Percentiles rank a stretch among this genome's conserved stretches.
These are phyloP conservation scores for Penicillium sp. DNA, from an alignment of 2,329 filamentous ascomycete species.

Conservation along the genomic window DNA sequence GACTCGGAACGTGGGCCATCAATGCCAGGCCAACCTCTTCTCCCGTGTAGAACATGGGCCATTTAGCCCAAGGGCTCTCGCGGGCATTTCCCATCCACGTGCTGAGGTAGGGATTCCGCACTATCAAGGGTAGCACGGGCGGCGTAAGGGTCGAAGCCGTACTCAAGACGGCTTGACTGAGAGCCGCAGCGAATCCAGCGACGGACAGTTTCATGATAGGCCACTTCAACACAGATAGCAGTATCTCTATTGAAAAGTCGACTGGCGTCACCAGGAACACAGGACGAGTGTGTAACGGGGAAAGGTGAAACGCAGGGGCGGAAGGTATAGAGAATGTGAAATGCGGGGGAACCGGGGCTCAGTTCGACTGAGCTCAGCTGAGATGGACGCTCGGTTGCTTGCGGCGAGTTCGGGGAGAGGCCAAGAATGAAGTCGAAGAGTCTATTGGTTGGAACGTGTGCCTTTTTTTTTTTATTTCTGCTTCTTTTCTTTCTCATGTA, in stretches of 20 bases:
- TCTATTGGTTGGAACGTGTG: neutral
- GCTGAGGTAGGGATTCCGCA: slow-evolving; percentile 76
- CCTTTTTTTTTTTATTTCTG: neutral
- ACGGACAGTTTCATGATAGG: slow-evolving; percentile 38
- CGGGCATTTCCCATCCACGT: slow-evolving; percentile 75
- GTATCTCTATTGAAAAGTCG: neutral
- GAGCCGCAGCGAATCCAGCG: slow-evolving; percentile 36
- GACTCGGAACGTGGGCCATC: slow-evolving; percentile 63
- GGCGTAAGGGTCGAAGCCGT: slow-evolving; percentile 60
- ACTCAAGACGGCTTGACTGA: slow-evolving; percentile 48
- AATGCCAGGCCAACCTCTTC: slow-evolving; percentile 67
- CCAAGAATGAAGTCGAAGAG: neutral
- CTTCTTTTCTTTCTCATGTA: neutral
- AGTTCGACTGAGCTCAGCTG: slow-evolving; percentile 10
- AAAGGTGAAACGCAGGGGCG: slow-evolving; percentile 13
- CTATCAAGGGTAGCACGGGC: slow-evolving; percentile 72
- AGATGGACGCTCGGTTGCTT: slow-evolving; percentile 4
- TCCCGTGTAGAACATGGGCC: slow-evolving; percentile 85
- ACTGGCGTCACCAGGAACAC: slow-evolving; percentile 10
- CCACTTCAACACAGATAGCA: slow-evolving; percentile 13
- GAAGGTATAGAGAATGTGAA: slow-evolving; percentile 10
- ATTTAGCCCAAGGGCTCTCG: slow-evolving; percentile 75
- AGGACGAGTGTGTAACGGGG: slow-evolving; percentile 14
- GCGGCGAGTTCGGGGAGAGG: neutral
- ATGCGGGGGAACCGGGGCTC: slow-evolving; percentile 24